phyloP scores from a whole-genome alignment of 1,284 basidiomycete species.

The Sparassis latifolia region DNA sequence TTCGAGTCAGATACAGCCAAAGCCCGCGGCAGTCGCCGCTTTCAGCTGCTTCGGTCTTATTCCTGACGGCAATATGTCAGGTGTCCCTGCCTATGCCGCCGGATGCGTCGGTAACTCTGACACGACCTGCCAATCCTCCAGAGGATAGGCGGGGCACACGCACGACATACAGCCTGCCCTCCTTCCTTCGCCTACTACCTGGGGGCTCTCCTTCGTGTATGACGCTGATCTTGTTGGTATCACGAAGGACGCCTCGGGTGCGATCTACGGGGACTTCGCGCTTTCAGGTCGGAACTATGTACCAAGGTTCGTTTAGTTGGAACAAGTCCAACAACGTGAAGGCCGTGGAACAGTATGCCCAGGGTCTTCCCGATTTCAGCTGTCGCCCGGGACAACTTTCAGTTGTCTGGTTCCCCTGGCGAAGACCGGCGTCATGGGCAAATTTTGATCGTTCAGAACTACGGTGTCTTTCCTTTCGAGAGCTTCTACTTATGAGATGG shows the following conservation, averaged over 20 bases:
- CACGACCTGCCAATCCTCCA: slow-evolving; percentile 16
- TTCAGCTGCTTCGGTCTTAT: slow-evolving; percentile 7
- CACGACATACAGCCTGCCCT: slow-evolving; percentile 10
- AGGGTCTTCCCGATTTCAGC: slow-evolving; percentile 7
- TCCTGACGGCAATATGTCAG: neutral
- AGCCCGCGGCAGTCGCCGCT: slow-evolving; percentile 17
- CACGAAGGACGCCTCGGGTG: slow-evolving; percentile 20
- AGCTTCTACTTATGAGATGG: neutral
- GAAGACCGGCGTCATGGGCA: neutral
- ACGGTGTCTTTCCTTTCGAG: neutral
- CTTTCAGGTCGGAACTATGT: slow-evolving; percentile 3
- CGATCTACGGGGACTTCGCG: slow-evolving; percentile 11
- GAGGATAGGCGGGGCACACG: slow-evolving; percentile 21
- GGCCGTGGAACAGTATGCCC: slow-evolving; percentile 10
- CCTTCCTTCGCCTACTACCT: slow-evolving; percentile 2
- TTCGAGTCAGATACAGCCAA: slow-evolving; percentile 15
- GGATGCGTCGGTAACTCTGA: slow-evolving; percentile 11
- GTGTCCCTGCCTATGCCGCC: slow-evolving; percentile 4
- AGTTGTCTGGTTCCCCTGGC: slow-evolving; percentile 11
- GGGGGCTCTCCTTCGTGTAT: slow-evolving; percentile 13
- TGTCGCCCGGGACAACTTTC: slow-evolving; percentile 19
- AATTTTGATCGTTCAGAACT: neutral
- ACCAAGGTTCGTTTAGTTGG: neutral
- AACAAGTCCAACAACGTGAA: slow-evolving; percentile 3
- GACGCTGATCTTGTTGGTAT: slow-evolving; percentile 14